Evolutionary conservation across 768 basidiomycete species (phyloP), one percentile per base, ranked within the genome.

Genomic region (Lentinula edodes): DNA sequence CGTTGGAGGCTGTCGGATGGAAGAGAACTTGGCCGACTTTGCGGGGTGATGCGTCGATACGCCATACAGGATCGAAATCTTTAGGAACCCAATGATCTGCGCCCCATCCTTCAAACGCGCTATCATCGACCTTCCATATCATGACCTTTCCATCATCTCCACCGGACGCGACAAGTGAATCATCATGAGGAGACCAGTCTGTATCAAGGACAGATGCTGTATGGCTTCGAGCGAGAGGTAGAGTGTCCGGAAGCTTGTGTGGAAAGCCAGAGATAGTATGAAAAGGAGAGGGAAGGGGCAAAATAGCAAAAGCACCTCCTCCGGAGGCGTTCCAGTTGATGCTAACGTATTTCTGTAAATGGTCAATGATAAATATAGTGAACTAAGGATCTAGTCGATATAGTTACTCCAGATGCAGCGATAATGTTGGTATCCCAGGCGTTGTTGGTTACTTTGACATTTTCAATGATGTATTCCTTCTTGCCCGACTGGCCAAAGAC

Each of bases 401-500:
- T n/a, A 65, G 85, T 71, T 71, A 93, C 91, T 48, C 81, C 87
- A 65, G 93, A 94, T 10, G 93, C 91, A 63, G 90, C 81, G 65
- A 97, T 79, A 63, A 98, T 76, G 72, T 98, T 96, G 48, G 96
- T 98, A 73, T 98, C 96, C 94, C 93, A 98, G 8, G 96, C 95
- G 66, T 86, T 92, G 73, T 85, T 88, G 53, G 91, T 89, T 16
- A 93, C 81, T 73, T 94, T 94, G 66, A 93, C 78, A 64, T 93
- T 95, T 71, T 94, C 91, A 63, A 88, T 74, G 20, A 83, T 76
- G 66, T 90, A 80, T 71, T 93, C 91, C 71, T 91, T 93, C 80
- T 95, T 96, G 39, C 88, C 83, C 64, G 86, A 74, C 67, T 94
- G 91, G 36, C 93, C 95, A 72, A 90, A 98, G 71, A 96, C 93